Conservation (phyloP, 352 stramenopile genomes). For the Globisporangium rhizosaccharum region DNA sequence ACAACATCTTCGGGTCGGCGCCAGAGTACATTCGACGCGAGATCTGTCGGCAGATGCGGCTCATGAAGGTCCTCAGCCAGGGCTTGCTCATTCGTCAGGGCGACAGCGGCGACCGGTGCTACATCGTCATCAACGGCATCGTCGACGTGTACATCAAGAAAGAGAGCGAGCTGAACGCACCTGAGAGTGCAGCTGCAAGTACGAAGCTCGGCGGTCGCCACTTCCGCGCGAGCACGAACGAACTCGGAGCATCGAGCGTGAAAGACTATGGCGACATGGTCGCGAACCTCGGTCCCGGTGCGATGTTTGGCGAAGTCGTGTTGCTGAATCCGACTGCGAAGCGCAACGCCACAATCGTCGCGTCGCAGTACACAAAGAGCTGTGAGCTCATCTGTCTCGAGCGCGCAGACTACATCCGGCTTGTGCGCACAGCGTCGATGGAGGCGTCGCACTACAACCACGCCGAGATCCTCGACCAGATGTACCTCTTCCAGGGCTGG, state of each 20-base stretch:
- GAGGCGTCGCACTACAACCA: constrained; percentile 77
- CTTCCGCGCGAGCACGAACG: not conserved
- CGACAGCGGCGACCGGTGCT: constrained; percentile 67
- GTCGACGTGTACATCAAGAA: constrained; percentile 71
- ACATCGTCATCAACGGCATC: constrained; percentile 73
- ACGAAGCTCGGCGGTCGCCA: constrained; percentile 12
- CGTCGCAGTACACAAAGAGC: constrained; percentile 55
- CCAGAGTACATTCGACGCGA: constrained; percentile 75
- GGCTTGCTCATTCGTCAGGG: constrained; percentile 64
- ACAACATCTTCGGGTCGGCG: constrained; percentile 74
- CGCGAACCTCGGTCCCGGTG: constrained; percentile 53
- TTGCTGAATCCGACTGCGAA: constrained; percentile 57
- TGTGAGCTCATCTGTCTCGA: constrained; percentile 70
- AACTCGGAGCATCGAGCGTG: not conserved
- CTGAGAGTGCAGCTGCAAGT: not conserved
- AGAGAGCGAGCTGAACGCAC: constrained; percentile 26
- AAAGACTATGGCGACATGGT: constrained; percentile 56
- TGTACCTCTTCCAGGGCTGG: constrained; percentile 68
- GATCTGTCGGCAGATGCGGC: constrained; percentile 72
- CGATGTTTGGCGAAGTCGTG: constrained; percentile 77
- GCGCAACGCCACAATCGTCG: constrained; percentile 66
- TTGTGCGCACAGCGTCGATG: constrained; percentile 72
- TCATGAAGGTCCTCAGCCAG: constrained; percentile 49
- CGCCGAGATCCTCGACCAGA: constrained; percentile 68
- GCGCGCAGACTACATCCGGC: constrained; percentile 62